A percentile compares a stretch with the other conserved stretches of the same genome.
These are phyloP conservation scores for Colletotrichum sp. DNA, from an alignment of 2,329 filamentous ascomycete species.

Conservation along the genomic window DNA sequence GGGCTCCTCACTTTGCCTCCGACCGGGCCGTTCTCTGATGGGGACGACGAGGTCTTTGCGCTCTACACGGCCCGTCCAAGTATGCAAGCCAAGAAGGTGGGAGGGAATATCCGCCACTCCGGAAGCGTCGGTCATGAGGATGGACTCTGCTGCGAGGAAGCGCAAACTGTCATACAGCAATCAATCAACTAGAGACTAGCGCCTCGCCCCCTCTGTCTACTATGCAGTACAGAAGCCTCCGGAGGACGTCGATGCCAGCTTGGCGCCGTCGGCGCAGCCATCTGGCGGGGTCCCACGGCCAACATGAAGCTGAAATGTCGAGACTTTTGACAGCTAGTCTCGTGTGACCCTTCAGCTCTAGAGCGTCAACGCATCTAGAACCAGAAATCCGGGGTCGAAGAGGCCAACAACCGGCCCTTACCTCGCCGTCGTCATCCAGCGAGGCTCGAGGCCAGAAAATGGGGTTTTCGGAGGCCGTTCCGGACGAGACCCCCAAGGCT, in stretches of 20 bases:
- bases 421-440: background rate
- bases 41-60: background rate
- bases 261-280: background rate
- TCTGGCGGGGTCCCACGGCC: background rate
- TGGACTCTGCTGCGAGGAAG: background rate
- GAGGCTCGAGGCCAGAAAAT: background rate
- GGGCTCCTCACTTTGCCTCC: constrained; percentile 6
- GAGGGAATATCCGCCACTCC: background rate
- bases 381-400: background rate
- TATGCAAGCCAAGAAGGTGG: background rate
- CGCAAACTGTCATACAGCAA: background rate
- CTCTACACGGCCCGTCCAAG: background rate
- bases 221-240: background rate
- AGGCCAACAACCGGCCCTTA: background rate
- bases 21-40: background rate
- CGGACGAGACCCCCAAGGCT: background rate
- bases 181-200: background rate
- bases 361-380: background rate
- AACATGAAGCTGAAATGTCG: background rate
- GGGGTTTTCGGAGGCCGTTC: background rate
- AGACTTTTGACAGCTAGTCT: background rate
- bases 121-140: constrained; percentile 9
- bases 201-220: background rate
- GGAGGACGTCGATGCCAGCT: background rate
- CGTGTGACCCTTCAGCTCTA: background rate